Base-by-base conservation (phyloP, 768 basidiomycete species). In the Neoboletus magnificus region DNA sequence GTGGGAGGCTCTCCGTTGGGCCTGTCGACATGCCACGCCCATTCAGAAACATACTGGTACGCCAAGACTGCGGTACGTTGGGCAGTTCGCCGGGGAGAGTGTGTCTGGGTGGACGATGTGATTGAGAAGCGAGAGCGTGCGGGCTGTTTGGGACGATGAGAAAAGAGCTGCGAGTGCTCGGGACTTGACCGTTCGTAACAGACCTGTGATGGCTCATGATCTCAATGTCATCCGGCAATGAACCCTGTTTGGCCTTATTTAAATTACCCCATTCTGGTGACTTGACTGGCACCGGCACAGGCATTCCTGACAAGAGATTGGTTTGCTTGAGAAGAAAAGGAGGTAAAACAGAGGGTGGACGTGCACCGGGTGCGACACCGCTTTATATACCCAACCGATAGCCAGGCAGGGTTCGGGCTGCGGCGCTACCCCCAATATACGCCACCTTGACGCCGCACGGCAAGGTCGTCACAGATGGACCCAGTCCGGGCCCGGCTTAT, bases 161-260 rank as follows among this genome's bases (percentile, higher is more conserved):
- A 9, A n/a, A 32, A 23, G 32, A 15, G 12, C n/a, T 5, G 27
- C n/a, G n/a, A 1, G 41, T 8, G 12, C 12, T 1, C 40, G 23
- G 30, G 41, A 45, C 5, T 27, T 32, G 53, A 52, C 55, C 35
- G 61, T 60, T 66, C 5, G 48, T 48, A 35, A 66, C 64, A 36
- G 43, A 61, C 68, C 58, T 59, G 51, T 56, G 56, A 61, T 57
- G 45, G 51, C 30, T 37, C 53, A 12, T 54, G 33, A 52, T 53
- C 51, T 39, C 49, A 1, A 13, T 42, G 54, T 55, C 63, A 52
- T 63, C 55, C 55, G 68, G 58, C 49, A 60, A 54, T 54, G 49
- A 29, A 3, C 40, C 49, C 25, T 71, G 64, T 69, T 71, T 69
- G 69, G 69, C 41, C 29, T 61, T 69, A 60, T 69, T 69, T 64